These are phyloP conservation scores for Omphalotus olearius DNA, from an alignment of 1,284 basidiomycete species.

Conservation along the genomic window DNA sequence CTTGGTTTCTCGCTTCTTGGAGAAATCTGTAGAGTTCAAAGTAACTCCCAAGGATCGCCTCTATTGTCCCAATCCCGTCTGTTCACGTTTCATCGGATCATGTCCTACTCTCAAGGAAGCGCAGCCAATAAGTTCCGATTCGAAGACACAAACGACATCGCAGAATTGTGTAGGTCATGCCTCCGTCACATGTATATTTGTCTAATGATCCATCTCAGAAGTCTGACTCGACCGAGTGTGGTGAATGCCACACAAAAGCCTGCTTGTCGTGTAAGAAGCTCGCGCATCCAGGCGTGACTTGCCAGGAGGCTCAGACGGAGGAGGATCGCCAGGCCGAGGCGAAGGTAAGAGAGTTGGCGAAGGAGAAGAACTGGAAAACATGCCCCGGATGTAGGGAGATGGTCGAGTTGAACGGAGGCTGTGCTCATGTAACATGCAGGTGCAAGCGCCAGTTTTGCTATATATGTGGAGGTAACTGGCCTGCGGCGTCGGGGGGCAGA, in stretches of 20 bases:
- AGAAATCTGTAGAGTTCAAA: slow-evolving; percentile 31
- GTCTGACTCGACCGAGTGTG: slow-evolving; percentile 15
- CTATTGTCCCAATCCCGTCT: slow-evolving; percentile 34
- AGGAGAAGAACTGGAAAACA: slow-evolving; percentile 19
- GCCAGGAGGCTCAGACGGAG: slow-evolving; percentile 9
- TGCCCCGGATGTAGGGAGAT: slow-evolving; percentile 20
- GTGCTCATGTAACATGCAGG: slow-evolving; percentile 21
- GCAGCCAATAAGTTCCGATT: no score
- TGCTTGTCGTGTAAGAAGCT: slow-evolving; percentile 33
- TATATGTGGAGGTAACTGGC: slow-evolving; percentile 15
- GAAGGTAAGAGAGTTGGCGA: slow-evolving; percentile 15
- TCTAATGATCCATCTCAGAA: no score
- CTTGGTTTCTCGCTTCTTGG: slow-evolving; percentile 22
- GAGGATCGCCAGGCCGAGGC: slow-evolving; percentile 2
- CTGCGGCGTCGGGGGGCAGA: no score
- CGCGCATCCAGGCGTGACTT: slow-evolving; percentile 24
- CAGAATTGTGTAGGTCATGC: no score
- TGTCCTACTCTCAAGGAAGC: not conserved
- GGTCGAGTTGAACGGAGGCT: slow-evolving; percentile 20
- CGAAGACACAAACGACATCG: no score
- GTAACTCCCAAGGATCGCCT: slow-evolving; percentile 29
- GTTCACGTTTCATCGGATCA: slow-evolving; percentile 39
- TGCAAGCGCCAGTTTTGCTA: slow-evolving; percentile 22
- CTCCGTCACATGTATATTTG: no score
- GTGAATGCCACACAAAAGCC: slow-evolving; percentile 25